Evolutionary conservation across 2,329 filamentous ascomycete species (phyloP), one percentile per base, ranked within the genome.

Genomic region (Immersiporthe knoxdaviesiana): DNA sequence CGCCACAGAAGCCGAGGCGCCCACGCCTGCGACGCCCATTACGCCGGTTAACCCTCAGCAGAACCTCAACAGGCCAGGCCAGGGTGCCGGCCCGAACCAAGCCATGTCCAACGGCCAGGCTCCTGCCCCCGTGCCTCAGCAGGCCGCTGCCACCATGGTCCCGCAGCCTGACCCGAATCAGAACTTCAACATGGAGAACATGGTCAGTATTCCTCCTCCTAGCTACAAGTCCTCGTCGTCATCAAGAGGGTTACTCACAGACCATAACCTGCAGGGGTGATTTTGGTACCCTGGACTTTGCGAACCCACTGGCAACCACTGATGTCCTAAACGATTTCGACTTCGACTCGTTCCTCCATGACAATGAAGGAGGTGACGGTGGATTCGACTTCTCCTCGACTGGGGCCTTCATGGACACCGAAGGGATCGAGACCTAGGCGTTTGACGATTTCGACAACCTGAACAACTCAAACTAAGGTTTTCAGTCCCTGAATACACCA

Each of bases 271-370:
- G 6, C 68, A 81, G 76, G 82, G n/a, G 56, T 3, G 65, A 84
- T 68, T 87, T 87, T 67, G 76, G 75, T 59, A 65, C 73, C 54
- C 83, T 90, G 78, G 86, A 86, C 68, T 86, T 88, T 76, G 82
- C 84, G 67, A 87, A 88, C 72, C 85, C 87, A 2, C 77, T 85
- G 35, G 81, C 82, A 70, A 82, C 83, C 7, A 79, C 79, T 66
- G 85, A 90, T 75, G 88, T 90, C 47, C 81, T 91, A 62, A 88
- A 87, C 74, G 88, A 90, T 72, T 91, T 91, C 74, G 89, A 91
- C 73, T 87, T 91, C 73, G 89, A 91, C 77, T 90, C 88, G 1
- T 91, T 91, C 81, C 80, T 91, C 10, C 87, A 91, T 72, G 83
- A 86, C 68, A 83, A 85, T 70, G 84, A 85, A 61, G 81, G 79